A percentile compares a stretch with the other conserved stretches of the same genome.
phyloP scores from a whole-genome alignment of 371 early-diverging fungal species.

The Paramicrosporidium saccamoebae region DNA sequence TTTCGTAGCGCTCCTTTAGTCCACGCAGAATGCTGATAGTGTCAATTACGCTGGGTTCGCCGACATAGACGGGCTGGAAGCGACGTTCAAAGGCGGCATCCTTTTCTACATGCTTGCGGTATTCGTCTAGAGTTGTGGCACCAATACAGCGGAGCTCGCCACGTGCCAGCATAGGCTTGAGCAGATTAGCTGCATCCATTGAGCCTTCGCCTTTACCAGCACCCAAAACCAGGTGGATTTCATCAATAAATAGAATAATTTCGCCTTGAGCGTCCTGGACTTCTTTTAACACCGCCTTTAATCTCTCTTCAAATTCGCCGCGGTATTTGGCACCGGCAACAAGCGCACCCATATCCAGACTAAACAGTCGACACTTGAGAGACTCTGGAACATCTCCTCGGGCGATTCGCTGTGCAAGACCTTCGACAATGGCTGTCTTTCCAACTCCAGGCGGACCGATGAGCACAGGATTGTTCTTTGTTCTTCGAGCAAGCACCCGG shows the following conservation, averaged over 20 bases:
- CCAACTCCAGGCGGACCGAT: conserved; percentile 80
- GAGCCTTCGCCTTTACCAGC: conserved; percentile 57
- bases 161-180: conserved; percentile 51
- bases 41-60: conserved; percentile 39
- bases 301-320: conserved; percentile 95
- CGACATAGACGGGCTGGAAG: conserved; percentile 35
- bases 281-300: conserved; percentile 86
- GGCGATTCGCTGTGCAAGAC: conserved; percentile 83
- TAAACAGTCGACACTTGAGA: conserved; percentile 41
- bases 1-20: conserved; percentile 29
- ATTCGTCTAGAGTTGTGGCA: conserved; percentile 53
- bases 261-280: conserved; percentile 56
- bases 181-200: conserved; percentile 41
- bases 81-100: conserved; percentile 61
- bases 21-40: conserved; percentile 55
- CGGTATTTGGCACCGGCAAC: conserved; percentile 69
- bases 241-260: conserved; percentile 93
- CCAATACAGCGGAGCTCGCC: conserved; percentile 53
- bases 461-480: conserved; percentile 67
- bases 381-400: conserved; percentile 68
- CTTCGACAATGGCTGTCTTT: conserved; percentile 83
- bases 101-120: conserved; percentile 50
- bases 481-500: conserved; percentile 38
- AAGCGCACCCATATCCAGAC: conserved; percentile 83
- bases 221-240: conserved; percentile 79